These are phyloP conservation scores for Balansia obtecta DNA, from an alignment of 2,329 filamentous ascomycete species.

Conservation along the genomic window DNA sequence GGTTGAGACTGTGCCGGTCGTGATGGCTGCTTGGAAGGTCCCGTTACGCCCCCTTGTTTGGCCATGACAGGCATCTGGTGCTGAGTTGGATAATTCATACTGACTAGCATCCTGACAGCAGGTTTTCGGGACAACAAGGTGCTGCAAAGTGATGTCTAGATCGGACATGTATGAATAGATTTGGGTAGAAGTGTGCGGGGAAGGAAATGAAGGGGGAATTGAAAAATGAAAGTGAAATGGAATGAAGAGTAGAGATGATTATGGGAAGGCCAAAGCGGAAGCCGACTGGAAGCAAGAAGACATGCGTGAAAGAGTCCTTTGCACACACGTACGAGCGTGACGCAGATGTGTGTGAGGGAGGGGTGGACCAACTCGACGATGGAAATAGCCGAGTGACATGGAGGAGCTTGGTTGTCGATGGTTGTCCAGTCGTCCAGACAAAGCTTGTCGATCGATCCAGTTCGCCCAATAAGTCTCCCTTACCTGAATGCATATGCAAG, in stretches of 20 bases:
- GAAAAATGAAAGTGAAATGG: background rate
- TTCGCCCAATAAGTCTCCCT: background rate
- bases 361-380: background rate
- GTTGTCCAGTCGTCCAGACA: background rate
- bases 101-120: constrained; percentile 6
- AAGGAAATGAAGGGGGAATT: too few species aligned
- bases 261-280: background rate
- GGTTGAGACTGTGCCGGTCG: constrained; percentile 16
- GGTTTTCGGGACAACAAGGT: background rate
- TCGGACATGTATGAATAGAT: background rate
- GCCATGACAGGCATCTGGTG: constrained; percentile 2
- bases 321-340: background rate
- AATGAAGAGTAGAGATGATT: background rate
- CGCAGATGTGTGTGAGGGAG: too few species aligned
- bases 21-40: constrained; percentile 5
- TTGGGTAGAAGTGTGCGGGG: too few species aligned
- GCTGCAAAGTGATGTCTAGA: background rate
- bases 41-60: background rate
- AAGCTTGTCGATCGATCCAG: background rate
- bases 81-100: constrained; percentile 5
- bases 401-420: background rate
- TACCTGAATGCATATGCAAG: constrained; percentile 4
- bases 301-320: background rate
- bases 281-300: background rate
- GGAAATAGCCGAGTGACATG: background rate